Percentiles rank a stretch among this genome's conserved stretches.
Conservation (phyloP, 495 filamentous ascomycete species). For the Barbatosphaeria neglecta region DNA sequence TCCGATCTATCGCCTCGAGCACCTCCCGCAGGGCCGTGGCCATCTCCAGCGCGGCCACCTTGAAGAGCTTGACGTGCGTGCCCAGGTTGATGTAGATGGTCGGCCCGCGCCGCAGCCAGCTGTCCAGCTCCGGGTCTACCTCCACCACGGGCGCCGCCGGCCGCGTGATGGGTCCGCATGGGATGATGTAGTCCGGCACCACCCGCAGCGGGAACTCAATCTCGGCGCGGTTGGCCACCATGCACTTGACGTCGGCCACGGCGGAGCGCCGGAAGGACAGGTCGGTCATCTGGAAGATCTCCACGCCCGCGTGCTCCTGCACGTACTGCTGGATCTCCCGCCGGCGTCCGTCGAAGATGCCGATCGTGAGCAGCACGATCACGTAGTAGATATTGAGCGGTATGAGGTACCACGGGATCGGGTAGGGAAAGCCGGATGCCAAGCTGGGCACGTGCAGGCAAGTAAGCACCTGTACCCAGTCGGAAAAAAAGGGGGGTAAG, state of each 20-base stretch:
- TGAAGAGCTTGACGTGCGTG: slow-evolving; percentile 12
- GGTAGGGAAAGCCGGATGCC: slow-evolving; percentile 35
- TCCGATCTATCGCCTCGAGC: slow-evolving; percentile 7
- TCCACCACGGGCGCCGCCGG: slow-evolving; percentile 17
- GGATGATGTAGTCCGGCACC: slow-evolving; percentile 29
- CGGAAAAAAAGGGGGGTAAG: slow-evolving; percentile 2
- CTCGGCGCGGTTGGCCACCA: slow-evolving; percentile 14
- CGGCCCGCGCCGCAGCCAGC: slow-evolving; percentile 20
- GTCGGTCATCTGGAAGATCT: not conserved
- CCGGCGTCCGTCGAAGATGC: not conserved
- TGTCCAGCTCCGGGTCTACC: slow-evolving; percentile 16
- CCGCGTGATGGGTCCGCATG: slow-evolving; percentile 41
- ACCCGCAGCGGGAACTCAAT: slow-evolving; percentile 20
- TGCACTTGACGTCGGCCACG: slow-evolving; percentile 4
- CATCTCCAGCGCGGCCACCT: slow-evolving; percentile 14
- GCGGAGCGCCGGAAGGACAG: not conserved
- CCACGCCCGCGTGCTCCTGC: not conserved
- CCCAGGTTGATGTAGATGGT: slow-evolving; percentile 33
- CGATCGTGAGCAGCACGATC: not conserved
- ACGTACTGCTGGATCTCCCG: not conserved
- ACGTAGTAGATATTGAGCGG: slow-evolving; percentile 31
- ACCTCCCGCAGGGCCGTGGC: slow-evolving; percentile 21
- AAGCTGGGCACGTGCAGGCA: slow-evolving; percentile 32
- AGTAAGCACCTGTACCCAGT: slow-evolving; percentile 31
- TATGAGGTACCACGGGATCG: slow-evolving; percentile 29